Evolutionary conservation across 164 flowering plant species (phyloP).

Genomic region (Paratinospora sagittata): DNA sequence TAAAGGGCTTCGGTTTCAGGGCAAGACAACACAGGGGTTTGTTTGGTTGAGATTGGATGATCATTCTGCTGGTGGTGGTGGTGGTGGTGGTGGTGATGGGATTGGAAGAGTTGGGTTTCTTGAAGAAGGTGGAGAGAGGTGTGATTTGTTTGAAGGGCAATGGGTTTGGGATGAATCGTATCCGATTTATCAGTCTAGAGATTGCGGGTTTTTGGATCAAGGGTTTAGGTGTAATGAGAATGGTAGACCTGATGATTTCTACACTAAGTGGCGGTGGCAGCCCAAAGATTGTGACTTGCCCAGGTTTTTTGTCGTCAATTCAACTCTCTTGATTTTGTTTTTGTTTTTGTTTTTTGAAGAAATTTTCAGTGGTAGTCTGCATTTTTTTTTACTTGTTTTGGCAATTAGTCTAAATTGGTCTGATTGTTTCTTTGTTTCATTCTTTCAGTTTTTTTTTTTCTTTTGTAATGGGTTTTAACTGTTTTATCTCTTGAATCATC

Average conservation of each 20-base stretch:
- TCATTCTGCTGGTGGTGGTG: conserved; percentile 11
- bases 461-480: conserved; percentile 2
- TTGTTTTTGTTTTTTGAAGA: not conserved
- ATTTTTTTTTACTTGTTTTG: too few relatives aligned
- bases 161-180: conserved; percentile 82
- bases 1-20: conserved; percentile 29
- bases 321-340: not conserved
- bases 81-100: too few relatives aligned
- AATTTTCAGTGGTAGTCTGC: too few relatives aligned
- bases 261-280: conserved; percentile 96
- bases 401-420: too few relatives aligned
- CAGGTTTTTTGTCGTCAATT: too few relatives aligned
- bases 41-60: conserved; percentile 28
- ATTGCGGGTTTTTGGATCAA: conserved; percentile 58
- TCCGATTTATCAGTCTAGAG: conserved; percentile 62
- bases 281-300: conserved; percentile 86
- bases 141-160: conserved; percentile 69
- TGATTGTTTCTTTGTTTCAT: not conserved
- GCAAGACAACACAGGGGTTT: conserved; percentile 29
- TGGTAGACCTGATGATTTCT: conserved; percentile 72
- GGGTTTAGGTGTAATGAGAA: conserved; percentile 79
- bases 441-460: too few relatives aligned
- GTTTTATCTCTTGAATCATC: not conserved
- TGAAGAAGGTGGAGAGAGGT: conserved; percentile 29
- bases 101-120: conserved; percentile 25